phyloP scores from a whole-genome alignment of 306 rosid species.

The Begonia peltatifolia region DNA sequence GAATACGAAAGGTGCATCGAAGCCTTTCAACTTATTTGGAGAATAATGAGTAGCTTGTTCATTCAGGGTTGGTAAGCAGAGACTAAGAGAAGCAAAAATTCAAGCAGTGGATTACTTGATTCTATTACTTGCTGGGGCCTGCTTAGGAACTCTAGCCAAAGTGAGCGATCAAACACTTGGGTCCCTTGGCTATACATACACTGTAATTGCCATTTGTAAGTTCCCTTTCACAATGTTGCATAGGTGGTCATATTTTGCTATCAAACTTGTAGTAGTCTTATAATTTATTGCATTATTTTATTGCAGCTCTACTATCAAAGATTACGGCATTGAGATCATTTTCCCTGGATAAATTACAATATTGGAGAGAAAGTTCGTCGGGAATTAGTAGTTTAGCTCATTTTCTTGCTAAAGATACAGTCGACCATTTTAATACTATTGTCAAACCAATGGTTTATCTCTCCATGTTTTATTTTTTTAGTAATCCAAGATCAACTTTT shows the following conservation, averaged over 20 bases:
- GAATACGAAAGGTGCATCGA: too few relatives aligned
- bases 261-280: slow-evolving; percentile 7
- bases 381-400: slow-evolving; percentile 33
- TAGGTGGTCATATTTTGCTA: slow-evolving; percentile 1
- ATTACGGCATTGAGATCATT: slow-evolving; percentile 27
- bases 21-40: too few relatives aligned
- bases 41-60: slow-evolving; percentile 1
- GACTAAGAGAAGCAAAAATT: slow-evolving; percentile 50
- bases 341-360: slow-evolving; percentile 31
- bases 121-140: slow-evolving; percentile 70
- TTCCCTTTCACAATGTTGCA: slow-evolving; percentile 9
- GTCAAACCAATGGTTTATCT: slow-evolving; percentile 29
- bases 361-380: slow-evolving; percentile 26
- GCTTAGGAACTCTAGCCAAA: slow-evolving; percentile 62
- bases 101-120: slow-evolving; percentile 55
- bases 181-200: slow-evolving; percentile 49
- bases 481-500: slow-evolving; percentile 24
- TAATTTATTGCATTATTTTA: slow-evolving; percentile 5
- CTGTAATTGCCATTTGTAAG: slow-evolving; percentile 82
- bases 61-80: slow-evolving; percentile 63
- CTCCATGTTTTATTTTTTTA: slow-evolving; percentile 29
- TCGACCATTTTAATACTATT: slow-evolving; percentile 22
- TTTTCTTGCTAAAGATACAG: slow-evolving; percentile 27
- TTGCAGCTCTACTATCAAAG: slow-evolving; percentile 25
- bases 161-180: slow-evolving; percentile 62